A percentile compares a stretch with the other conserved stretches of the same genome.
phyloP scores from a whole-genome alignment of 176 grass and related monocot species.

The Eremochloa ophiuroides region DNA sequence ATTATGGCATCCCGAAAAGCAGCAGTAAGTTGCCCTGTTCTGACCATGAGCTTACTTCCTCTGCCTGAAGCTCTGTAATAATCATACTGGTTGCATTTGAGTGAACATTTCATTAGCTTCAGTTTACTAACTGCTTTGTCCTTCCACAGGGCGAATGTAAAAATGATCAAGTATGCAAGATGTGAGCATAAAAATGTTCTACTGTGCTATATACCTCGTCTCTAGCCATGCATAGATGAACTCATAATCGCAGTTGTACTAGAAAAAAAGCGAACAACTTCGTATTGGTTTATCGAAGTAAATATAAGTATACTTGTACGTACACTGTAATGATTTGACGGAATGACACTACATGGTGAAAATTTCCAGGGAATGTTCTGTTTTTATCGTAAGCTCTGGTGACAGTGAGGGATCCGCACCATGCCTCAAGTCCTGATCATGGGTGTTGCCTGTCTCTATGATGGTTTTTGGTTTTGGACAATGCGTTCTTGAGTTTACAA shows the following conservation, averaged over 20 bases:
- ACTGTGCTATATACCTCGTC: not conserved
- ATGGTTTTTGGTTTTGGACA: not conserved
- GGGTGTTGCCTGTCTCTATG: not conserved
- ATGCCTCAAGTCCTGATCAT: not conserved
- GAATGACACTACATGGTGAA: not conserved
- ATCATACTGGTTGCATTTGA: not conserved
- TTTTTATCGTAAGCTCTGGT: not conserved
- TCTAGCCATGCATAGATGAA: not conserved
- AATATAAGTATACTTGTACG: not conserved
- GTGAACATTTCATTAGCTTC: not conserved
- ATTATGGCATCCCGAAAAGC: constrained; percentile 39
- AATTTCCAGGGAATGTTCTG: not conserved
- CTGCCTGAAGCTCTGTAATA: not conserved
- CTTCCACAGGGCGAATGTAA: constrained; percentile 46
- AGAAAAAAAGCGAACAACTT: not conserved
- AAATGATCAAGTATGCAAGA: constrained; percentile 65
- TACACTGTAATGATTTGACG: not conserved
- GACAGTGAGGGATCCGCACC: not conserved
- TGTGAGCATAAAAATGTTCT: constrained; percentile 32
- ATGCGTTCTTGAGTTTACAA: not conserved
- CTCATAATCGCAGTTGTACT: not conserved
- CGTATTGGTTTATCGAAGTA: not conserved
- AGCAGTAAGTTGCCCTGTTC: constrained; percentile 3
- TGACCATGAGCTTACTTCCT: not conserved
- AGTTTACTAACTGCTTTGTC: not conserved